phyloP scores from a whole-genome alignment of 1,284 basidiomycete species.

The Singerocomus rubriflavus region DNA sequence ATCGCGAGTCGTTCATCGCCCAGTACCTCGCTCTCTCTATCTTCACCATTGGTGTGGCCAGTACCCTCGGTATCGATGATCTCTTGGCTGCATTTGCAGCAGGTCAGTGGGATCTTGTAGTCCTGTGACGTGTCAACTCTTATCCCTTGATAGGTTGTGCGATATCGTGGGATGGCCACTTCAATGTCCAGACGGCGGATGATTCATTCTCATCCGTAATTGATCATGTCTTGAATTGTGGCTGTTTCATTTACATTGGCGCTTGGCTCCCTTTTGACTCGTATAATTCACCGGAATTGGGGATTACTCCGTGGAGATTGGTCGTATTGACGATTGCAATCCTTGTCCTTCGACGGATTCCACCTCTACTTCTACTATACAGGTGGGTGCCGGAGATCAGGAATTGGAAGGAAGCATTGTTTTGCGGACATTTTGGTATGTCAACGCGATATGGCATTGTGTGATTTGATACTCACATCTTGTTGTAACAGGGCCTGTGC shows the following conservation, averaged over 20 bases:
- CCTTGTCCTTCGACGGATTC: constrained; percentile 73
- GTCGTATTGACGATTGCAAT: constrained; percentile 65
- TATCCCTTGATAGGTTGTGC: constrained; percentile 57
- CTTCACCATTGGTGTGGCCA: constrained; percentile 76
- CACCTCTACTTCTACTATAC: constrained; percentile 71
- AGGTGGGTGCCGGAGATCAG: constrained; percentile 82
- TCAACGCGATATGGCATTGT: background rate
- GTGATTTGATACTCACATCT: constrained; percentile 4
- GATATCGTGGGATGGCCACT: constrained; percentile 93
- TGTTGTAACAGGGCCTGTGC: constrained; percentile 49
- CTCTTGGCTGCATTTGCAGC: constrained; percentile 91
- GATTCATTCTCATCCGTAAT: constrained; percentile 88
- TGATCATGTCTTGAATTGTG: constrained; percentile 82
- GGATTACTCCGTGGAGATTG: constrained; percentile 74
- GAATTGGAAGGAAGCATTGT: constrained; percentile 76
- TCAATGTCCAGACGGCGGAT: constrained; percentile 81
- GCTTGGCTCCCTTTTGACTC: constrained; percentile 81
- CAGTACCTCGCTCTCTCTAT: constrained; percentile 86
- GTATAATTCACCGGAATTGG: constrained; percentile 61
- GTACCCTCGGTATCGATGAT: constrained; percentile 81
- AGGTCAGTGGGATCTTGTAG: constrained; percentile 42
- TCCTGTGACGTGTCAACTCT: background rate
- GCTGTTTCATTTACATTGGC: constrained; percentile 88
- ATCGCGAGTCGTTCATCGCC: constrained; percentile 89
- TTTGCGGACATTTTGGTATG: constrained; percentile 84